A percentile compares a stretch with the other conserved stretches of the same genome.
Evolutionary conservation across 2,329 filamentous ascomycete species (phyloP).

Genomic region (Fusarium pseudocircinatum): DNA sequence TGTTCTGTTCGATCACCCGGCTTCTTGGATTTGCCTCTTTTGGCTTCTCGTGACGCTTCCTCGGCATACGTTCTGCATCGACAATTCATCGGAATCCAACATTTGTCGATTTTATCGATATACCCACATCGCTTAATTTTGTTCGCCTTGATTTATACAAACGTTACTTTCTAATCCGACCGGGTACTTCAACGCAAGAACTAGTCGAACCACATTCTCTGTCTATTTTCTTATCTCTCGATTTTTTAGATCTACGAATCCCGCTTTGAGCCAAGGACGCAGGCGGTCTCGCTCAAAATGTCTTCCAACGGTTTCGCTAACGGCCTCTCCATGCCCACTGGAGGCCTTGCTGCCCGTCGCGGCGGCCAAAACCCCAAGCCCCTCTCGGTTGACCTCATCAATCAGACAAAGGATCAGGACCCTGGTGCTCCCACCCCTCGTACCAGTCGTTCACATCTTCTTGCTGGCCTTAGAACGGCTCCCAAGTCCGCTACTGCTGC

Average conservation of each 20-base stretch:
- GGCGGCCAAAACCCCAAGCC: constrained; percentile 91
- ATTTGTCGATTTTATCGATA: constrained; percentile 37
- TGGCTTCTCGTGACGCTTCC: constrained; percentile 22
- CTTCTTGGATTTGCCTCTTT: constrained; percentile 43
- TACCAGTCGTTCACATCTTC: constrained; percentile 92
- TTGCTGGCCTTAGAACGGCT: constrained; percentile 91
- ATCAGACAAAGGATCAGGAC: constrained; percentile 73
- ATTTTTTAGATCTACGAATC: constrained; percentile 27
- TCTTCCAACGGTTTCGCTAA: constrained; percentile 83
- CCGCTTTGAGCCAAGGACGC: constrained; percentile 77
- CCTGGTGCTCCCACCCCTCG: constrained; percentile 81
- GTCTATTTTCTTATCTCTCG: constrained; percentile 18
- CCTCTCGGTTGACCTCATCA: constrained; percentile 78
- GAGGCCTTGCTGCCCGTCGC: constrained; percentile 84
- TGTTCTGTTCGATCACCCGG: constrained; percentile 21
- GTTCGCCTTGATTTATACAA: constrained; percentile 28
- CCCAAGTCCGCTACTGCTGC: constrained; percentile 84
- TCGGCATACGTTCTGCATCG: constrained; percentile 31
- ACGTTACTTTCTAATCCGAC: constrained; percentile 38
- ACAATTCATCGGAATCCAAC: constrained; percentile 25
- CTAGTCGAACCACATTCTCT: constrained; percentile 36
- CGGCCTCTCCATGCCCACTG: constrained; percentile 78
- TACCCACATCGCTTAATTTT: constrained; percentile 42
- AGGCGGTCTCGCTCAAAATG: constrained; percentile 99
- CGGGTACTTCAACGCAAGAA: constrained; percentile 23